Base-by-base conservation (phyloP, 495 filamentous ascomycete species). In the Xylona heveae region DNA sequence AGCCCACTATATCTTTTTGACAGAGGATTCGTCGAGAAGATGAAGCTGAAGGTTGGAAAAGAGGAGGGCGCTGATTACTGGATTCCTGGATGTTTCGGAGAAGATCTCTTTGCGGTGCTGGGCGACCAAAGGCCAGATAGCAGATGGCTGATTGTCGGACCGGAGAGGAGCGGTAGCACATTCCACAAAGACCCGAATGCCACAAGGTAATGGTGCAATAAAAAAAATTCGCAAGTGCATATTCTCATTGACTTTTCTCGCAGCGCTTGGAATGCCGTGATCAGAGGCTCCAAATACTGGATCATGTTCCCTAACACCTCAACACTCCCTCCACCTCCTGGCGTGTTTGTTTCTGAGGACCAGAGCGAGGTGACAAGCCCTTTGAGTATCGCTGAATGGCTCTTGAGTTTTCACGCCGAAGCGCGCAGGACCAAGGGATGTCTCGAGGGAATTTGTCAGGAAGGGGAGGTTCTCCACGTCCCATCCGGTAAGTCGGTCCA, bases 271-370 rank as follows among this genome's bases (percentile, higher is more conserved):
- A 97, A 97, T 48, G 85, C 88, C 0, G 84, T 95, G 10, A 50
- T 97, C 20, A 64, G 74, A 33, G 88, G 88, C 10, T 71, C 76
- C 13, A 97, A 97, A 50, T 97, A 95, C 57, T 97, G 88, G 88
- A 90, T 97, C 39, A 91, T 82, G 75, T 85, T 94, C 59, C 70
- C 88, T 28, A 56, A 73, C 0, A 59, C 61, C 10, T 51, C 64
- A 19, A 66, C 62, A 16, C 55, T 62, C 25, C 52, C 69, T 43
- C 66, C 71, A 6, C 78, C 78, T 6, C 88, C 88, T 3, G 88
- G 88, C 14, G 82, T 97, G 13, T 90, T 77, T 43, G 82, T 93
- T 7, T 91, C 83, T 5, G 64, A 74, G 23, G 88, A 97, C 47
- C 74, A 80, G 43, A 85, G 82, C 44, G 88, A 97, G 51, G 83